Evolutionary conservation across 129 eudicot species (phyloP).

Genomic region (Saussurea involucrata): DNA sequence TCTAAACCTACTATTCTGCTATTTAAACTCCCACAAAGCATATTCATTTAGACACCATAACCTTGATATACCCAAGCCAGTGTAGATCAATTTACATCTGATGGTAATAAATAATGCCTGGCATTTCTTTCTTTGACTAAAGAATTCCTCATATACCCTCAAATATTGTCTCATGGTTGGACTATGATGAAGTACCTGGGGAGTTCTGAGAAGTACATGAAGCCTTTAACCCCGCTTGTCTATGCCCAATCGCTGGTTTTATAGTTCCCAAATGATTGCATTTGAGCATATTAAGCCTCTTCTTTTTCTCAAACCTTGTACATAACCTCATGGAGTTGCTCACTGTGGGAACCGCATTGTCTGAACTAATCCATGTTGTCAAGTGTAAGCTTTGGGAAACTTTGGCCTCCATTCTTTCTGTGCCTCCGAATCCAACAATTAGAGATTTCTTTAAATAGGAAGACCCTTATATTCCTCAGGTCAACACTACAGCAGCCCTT

Average conservation of each 20-base stretch:
- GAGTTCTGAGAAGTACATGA: constrained; percentile 58
- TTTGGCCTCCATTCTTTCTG: constrained; percentile 50
- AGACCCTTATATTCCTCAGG: background rate
- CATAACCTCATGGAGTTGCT: constrained; percentile 39
- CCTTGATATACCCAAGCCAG: background rate
- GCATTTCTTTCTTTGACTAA: background rate
- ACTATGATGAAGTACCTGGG: constrained; percentile 47
- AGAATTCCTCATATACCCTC: constrained; percentile 6
- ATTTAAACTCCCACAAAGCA: constrained; percentile 3
- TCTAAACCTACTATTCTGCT: background rate
- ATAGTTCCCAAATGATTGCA: constrained; percentile 23
- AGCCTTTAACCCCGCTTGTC: constrained; percentile 38
- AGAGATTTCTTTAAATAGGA: background rate
- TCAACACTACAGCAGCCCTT: constrained; percentile 4
- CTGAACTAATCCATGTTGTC: constrained; percentile 42
- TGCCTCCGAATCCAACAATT: constrained; percentile 13
- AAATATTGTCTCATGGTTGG: background rate
- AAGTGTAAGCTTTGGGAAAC: constrained; percentile 40
- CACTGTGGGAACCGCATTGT: constrained; percentile 29
- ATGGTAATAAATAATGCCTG: background rate
- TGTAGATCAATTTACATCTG: background rate
- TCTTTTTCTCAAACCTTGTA: constrained; percentile 32
- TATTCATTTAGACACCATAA: background rate
- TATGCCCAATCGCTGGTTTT: constrained; percentile 26
- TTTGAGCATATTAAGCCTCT: constrained; percentile 21